Percentiles rank a stretch among this genome's conserved stretches.
Evolutionary conservation across 805 yeast species (phyloP).

Genomic region (Priceomyces melissophilus): DNA sequence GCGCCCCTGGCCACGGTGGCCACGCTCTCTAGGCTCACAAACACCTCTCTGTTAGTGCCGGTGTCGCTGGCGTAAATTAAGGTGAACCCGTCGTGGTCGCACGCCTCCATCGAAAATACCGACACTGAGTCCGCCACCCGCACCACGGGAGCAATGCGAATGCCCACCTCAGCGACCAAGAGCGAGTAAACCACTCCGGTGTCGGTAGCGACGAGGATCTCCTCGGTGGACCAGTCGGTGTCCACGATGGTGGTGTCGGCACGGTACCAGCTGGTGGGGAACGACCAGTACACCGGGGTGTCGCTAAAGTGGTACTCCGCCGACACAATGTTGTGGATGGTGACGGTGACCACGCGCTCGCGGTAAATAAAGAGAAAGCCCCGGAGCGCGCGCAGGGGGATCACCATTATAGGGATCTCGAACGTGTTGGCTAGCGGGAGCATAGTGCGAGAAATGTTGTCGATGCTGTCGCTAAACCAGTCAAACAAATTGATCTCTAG

Average conservation of each 20-base stretch:
- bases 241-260: slow-evolving; percentile 20
- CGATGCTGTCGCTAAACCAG: slow-evolving; percentile 38
- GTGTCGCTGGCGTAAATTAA: slow-evolving; percentile 40
- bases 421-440: slow-evolving; percentile 40
- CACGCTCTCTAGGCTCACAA: slow-evolving; percentile 13
- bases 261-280: slow-evolving; percentile 39
- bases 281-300: slow-evolving; percentile 21
- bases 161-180: slow-evolving; percentile 15
- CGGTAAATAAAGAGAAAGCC: slow-evolving; percentile 39
- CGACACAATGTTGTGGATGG: slow-evolving; percentile 44
- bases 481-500: slow-evolving; percentile 35
- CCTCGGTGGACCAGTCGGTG: slow-evolving; percentile 15
- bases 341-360: slow-evolving; percentile 30
- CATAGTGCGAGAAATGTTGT: slow-evolving; percentile 30
- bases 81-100: slow-evolving; percentile 12
- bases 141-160: slow-evolving; percentile 26
- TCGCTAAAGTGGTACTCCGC: slow-evolving; percentile 39
- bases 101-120: slow-evolving; percentile 25
- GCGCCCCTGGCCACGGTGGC: not conserved
- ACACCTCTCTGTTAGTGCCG: slow-evolving; percentile 35
- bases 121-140: slow-evolving; percentile 35
- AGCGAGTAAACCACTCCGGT: slow-evolving; percentile 32
- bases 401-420: slow-evolving; percentile 40
- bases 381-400: slow-evolving; percentile 34
- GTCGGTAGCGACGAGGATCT: slow-evolving; percentile 31